Conservation (phyloP, 73 alveolate genomes). For the Tetrahymena thermophila region DNA sequence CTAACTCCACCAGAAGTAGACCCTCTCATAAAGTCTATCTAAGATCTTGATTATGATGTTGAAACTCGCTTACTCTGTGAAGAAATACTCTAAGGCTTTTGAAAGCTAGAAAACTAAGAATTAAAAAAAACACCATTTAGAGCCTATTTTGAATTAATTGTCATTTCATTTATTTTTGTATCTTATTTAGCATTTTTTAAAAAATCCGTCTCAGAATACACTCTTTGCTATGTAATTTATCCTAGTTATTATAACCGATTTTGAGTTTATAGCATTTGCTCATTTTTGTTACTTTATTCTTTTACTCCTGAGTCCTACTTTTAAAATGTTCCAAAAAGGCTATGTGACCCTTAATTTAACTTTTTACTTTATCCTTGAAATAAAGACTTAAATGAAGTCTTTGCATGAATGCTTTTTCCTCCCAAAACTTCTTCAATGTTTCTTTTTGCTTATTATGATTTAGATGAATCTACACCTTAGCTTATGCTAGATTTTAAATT, state of each 20-base stretch:
- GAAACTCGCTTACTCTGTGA: neutral
- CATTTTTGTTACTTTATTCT: neutral
- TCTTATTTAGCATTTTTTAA: neutral
- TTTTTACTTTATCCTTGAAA: neutral
- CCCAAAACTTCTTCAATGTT: neutral
- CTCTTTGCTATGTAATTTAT: neutral
- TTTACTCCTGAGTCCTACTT: neutral
- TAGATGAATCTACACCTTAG: neutral
- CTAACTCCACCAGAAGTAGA: neutral
- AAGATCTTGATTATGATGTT: neutral
- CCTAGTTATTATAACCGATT: neutral
- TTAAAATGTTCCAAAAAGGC: neutral
- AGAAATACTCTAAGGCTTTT: neutral
- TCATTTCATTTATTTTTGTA: neutral
- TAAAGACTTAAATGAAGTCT: neutral
- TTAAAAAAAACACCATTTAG: neutral
- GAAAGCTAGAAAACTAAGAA: neutral
- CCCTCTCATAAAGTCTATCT: neutral
- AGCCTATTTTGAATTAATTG: neutral
- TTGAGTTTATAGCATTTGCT: neutral
- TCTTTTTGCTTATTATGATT: neutral
- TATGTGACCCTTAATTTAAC: neutral
- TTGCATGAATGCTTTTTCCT: neutral
- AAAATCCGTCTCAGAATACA: neutral
- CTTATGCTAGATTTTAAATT: neutral